Percentiles rank a stretch among this genome's conserved stretches.
Evolutionary conservation across 169 alveolate species (phyloP).

Genomic region (Eimeria acervulina): DNA sequence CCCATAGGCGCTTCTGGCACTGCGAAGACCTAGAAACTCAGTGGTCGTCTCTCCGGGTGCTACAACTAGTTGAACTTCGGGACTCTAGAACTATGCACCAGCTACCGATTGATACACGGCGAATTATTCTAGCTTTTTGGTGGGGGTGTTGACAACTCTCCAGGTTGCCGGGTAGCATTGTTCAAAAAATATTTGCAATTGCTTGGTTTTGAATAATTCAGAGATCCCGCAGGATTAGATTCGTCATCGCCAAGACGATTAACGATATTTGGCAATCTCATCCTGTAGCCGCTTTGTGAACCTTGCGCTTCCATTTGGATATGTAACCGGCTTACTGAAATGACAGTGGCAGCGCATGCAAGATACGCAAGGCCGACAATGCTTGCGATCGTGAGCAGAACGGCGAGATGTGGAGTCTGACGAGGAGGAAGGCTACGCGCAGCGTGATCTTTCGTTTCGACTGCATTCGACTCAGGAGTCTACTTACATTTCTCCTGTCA

Average conservation of each 20-base stretch:
- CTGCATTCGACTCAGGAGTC: too few species aligned
- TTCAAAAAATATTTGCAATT: slow-evolving; percentile 39
- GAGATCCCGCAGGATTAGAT: not conserved
- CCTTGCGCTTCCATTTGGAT: not conserved
- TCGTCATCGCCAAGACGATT: slow-evolving; percentile 62
- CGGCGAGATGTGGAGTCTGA: slow-evolving; percentile 80
- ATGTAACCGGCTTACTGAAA: slow-evolving; percentile 53
- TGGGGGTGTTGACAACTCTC: not conserved
- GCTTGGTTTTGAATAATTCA: not conserved
- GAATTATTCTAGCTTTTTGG: not conserved
- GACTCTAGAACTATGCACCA: not conserved
- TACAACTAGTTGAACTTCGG: not conserved
- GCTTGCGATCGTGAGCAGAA: slow-evolving; percentile 79
- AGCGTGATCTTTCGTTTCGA: not conserved
- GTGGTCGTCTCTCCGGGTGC: not conserved
- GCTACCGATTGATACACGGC: not conserved
- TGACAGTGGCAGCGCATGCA: slow-evolving; percentile 83
- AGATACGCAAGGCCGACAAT: slow-evolving; percentile 71
- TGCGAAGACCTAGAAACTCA: not conserved
- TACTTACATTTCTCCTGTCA: slow-evolving; percentile 82
- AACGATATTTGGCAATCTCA: slow-evolving; percentile 76
- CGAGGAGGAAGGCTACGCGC: slow-evolving; percentile 79
- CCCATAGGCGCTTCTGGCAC: not conserved
- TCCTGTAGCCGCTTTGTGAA: slow-evolving; percentile 32
- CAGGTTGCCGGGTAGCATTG: slow-evolving; percentile 45